Conservation (phyloP, 768 basidiomycete genomes). For the Cystobasidium onofrii region DNA sequence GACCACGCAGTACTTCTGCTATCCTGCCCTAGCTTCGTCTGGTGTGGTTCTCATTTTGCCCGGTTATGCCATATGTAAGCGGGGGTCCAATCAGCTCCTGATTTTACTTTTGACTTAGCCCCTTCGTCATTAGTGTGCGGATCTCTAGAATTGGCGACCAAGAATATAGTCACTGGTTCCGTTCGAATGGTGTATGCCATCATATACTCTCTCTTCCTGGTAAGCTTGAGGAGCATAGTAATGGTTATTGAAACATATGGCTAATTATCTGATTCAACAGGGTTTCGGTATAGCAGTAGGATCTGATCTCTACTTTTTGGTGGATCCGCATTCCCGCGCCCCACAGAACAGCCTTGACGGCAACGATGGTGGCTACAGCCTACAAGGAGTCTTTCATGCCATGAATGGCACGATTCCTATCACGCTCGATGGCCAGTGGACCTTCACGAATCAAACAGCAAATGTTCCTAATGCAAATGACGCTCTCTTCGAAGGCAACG, state of each 20-base stretch:
- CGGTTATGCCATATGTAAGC: slow-evolving; percentile 42
- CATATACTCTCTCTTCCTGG: slow-evolving; percentile 49
- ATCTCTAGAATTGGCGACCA: slow-evolving; percentile 48
- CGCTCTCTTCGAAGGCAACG: slow-evolving; percentile 34
- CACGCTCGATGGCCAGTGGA: slow-evolving; percentile 34
- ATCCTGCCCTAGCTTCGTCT: slow-evolving; percentile 47
- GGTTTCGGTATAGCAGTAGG: slow-evolving; percentile 40
- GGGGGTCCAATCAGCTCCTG: not conserved
- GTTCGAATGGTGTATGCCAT: slow-evolving; percentile 49
- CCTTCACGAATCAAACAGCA: slow-evolving; percentile 37
- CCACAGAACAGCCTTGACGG: not conserved
- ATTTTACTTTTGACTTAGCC: not conserved
- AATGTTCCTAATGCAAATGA: slow-evolving; percentile 26
- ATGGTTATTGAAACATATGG: too few species aligned
- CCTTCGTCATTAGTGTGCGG: slow-evolving; percentile 43
- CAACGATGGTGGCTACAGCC: not conserved
- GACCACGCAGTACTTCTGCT: slow-evolving; percentile 47
- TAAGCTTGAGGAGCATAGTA: too few species aligned
- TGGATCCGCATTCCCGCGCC: slow-evolving; percentile 28
- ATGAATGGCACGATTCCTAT: slow-evolving; percentile 31
- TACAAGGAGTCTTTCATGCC: slow-evolving; percentile 34
- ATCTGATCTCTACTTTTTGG: slow-evolving; percentile 37
- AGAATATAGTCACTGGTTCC: slow-evolving; percentile 48
- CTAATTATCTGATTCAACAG: too few species aligned
- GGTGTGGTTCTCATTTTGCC: slow-evolving; percentile 48